Evolutionary conservation across 352 stramenopile species (phyloP).

Genomic region (Phytophthora megakarya): DNA sequence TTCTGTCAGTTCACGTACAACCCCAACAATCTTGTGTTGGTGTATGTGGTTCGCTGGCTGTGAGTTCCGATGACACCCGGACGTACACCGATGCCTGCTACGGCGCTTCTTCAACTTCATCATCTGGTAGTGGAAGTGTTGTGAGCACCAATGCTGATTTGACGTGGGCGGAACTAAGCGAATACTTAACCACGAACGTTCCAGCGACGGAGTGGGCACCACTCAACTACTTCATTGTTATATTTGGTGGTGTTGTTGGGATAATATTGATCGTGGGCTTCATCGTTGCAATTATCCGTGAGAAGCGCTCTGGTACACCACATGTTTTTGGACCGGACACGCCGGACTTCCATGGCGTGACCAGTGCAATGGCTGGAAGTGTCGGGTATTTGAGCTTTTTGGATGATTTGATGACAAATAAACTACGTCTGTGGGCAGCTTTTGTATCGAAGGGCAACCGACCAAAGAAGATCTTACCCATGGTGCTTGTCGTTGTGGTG

Average conservation of each 20-base stretch:
- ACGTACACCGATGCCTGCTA: conserved; percentile 51
- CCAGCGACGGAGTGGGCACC: conserved; percentile 38
- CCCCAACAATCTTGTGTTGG: conserved; percentile 67
- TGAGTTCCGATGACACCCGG: conserved; percentile 40
- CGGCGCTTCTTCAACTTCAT: conserved; percentile 20
- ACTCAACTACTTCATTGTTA: conserved; percentile 62
- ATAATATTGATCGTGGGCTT: conserved; percentile 46
- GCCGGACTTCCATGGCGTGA: conserved; percentile 25
- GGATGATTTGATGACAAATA: conserved; percentile 47
- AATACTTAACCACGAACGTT: conserved; percentile 45
- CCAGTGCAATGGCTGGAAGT: conserved; percentile 24
- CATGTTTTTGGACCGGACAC: conserved; percentile 29
- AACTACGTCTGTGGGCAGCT: conserved; percentile 45
- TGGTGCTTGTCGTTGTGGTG: conserved; percentile 41
- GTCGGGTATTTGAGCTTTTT: conserved; percentile 37
- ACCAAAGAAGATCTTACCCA: conserved; percentile 45
- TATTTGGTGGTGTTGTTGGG: conserved; percentile 40
- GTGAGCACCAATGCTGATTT: conserved; percentile 14
- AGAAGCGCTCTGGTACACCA: conserved; percentile 26
- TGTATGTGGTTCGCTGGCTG: conserved; percentile 51
- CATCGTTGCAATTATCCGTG: conserved; percentile 38
- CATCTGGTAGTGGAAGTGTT: conserved; percentile 19
- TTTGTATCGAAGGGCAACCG: conserved; percentile 47
- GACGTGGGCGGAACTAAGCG: conserved; percentile 47
- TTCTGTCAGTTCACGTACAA: conserved; percentile 71